These are phyloP conservation scores for Dillenia turbinata DNA, from an alignment of 164 flowering plant species.

Conservation along the genomic window DNA sequence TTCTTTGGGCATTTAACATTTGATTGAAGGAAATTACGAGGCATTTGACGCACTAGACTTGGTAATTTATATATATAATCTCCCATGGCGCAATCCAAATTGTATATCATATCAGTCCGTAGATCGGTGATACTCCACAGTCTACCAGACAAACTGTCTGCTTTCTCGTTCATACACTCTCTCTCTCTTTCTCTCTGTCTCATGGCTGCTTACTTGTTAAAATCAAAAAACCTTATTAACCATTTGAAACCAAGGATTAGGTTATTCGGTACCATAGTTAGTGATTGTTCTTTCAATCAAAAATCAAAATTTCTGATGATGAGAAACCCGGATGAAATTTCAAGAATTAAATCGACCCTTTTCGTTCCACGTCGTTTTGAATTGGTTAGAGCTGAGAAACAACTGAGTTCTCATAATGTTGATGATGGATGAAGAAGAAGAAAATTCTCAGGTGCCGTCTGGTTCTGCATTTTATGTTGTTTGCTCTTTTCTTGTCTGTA, in stretches of 20 bases:
- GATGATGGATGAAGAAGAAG: slow-evolving; percentile 24
- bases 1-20: too few species aligned
- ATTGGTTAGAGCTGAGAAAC: slow-evolving; percentile 28
- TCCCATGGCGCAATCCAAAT: too few species aligned
- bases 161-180: background rate
- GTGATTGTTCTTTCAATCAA: slow-evolving; percentile 2
- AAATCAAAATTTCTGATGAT: background rate
- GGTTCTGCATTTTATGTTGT: background rate
- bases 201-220: slow-evolving; percentile 20
- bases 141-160: background rate
- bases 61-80: too few species aligned
- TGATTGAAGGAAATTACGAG: too few species aligned
- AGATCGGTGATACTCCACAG: too few species aligned
- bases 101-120: too few species aligned
- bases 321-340: slow-evolving; percentile 17
- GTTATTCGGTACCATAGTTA: slow-evolving; percentile 3
- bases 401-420: slow-evolving; percentile 4
- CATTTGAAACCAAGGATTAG: slow-evolving; percentile 11
- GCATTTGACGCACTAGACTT: too few species aligned
- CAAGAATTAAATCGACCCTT: slow-evolving; percentile 10
- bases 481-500: background rate
- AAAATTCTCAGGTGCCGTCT: slow-evolving; percentile 8
- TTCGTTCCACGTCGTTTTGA: slow-evolving; percentile 33
- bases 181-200: background rate
- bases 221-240: slow-evolving; percentile 5